phyloP scores from a whole-genome alignment of 139 green algal species.

The Volvox reticuliferus region DNA sequence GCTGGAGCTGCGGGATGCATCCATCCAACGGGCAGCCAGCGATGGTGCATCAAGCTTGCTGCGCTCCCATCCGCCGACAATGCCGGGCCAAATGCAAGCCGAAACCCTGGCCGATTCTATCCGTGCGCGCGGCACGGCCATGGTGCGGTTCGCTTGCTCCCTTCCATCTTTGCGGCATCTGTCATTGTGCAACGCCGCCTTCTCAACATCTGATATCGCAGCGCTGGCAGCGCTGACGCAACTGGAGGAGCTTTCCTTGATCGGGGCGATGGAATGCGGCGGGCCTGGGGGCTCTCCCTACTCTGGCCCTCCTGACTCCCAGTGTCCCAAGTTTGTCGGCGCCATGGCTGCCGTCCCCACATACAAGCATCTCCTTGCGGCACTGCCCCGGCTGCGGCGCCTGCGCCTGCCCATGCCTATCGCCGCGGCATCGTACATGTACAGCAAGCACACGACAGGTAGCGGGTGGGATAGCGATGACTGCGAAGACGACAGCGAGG shows the following conservation, averaged over 20 bases:
- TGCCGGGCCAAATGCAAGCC: not conserved
- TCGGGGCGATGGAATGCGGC: slow-evolving; percentile 2
- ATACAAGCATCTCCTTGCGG: not conserved
- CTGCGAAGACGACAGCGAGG: not conserved
- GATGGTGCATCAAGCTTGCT: not conserved
- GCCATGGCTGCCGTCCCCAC: not conserved
- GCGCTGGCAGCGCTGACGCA: not conserved
- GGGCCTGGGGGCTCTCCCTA: not conserved
- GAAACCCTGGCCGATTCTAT: not conserved
- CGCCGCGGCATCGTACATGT: not conserved
- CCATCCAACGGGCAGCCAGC: not conserved
- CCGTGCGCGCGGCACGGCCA: not conserved
- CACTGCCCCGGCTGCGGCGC: not conserved
- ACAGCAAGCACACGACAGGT: not conserved
- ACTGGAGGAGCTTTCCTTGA: not conserved
- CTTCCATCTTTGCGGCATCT: not conserved
- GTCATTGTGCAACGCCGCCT: not conserved
- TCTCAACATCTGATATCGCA: not conserved
- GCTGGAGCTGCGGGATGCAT: not conserved
- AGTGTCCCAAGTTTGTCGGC: not conserved
- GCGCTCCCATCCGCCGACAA: not conserved
- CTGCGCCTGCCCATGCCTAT: slow-evolving; percentile 1
- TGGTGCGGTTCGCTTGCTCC: not conserved
- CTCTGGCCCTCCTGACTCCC: not conserved
- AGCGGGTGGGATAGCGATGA: not conserved